Conservation (phyloP, 2,329 filamentous ascomycete species). For the Ophiostoma sp. region DNA sequence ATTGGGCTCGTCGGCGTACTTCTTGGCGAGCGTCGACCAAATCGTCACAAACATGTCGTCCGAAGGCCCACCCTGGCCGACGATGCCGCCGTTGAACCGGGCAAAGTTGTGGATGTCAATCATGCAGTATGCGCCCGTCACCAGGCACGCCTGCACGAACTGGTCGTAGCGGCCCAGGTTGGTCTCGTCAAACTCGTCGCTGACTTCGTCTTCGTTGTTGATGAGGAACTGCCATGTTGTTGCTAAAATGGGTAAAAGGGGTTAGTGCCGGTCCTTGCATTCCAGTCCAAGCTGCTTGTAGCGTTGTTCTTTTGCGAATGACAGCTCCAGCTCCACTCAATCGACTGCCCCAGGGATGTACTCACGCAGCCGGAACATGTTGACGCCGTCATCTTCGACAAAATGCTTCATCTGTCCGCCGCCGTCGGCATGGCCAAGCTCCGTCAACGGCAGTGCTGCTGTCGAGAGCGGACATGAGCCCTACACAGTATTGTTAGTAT, state of each 20-base stretch:
- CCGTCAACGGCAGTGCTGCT: slow-evolving; percentile 37
- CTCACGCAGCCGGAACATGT: slow-evolving; percentile 54
- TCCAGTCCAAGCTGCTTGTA: background rate
- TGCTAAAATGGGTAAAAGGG: background rate
- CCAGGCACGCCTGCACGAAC: slow-evolving; percentile 51
- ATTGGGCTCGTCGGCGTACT: slow-evolving; percentile 56
- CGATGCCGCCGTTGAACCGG: slow-evolving; percentile 61
- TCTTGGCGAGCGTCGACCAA: slow-evolving; percentile 59
- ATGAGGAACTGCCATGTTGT: slow-evolving; percentile 56
- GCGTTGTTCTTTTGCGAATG: background rate
- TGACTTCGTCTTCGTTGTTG: slow-evolving; percentile 45
- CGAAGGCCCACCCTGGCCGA: slow-evolving; percentile 65
- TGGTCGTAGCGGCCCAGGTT: slow-evolving; percentile 50
- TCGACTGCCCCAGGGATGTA: background rate
- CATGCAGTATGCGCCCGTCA: slow-evolving; percentile 50
- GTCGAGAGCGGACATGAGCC: slow-evolving; percentile 41
- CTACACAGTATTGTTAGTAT: slow-evolving; percentile 17
- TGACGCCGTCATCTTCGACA: slow-evolving; percentile 52
- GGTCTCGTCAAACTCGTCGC: slow-evolving; percentile 44
- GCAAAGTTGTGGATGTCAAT: slow-evolving; percentile 58
- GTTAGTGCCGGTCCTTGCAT: background rate
- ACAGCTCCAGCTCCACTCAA: background rate
- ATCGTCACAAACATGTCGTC: slow-evolving; percentile 62
- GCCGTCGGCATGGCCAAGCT: slow-evolving; percentile 38
- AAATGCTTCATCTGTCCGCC: slow-evolving; percentile 58